Evolutionary conservation across 441 rosid species (phyloP).

Genomic region (Arabidopsis hybrid): DNA sequence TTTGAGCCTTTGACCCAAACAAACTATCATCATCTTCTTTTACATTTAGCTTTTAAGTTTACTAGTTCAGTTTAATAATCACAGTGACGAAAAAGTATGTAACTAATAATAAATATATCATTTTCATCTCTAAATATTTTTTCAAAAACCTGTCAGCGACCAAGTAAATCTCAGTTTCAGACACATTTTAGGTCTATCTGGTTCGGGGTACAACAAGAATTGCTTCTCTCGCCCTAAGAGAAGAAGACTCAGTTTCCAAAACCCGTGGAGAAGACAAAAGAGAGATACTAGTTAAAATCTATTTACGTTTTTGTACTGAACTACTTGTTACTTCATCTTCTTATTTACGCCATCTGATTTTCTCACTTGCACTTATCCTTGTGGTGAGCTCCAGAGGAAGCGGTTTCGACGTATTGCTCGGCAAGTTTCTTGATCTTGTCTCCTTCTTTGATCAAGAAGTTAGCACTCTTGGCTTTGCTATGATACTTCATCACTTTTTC

Average conservation of each 20-base stretch:
- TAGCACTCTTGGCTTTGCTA: slow-evolving; percentile 81
- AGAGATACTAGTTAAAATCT: slow-evolving; percentile 9
- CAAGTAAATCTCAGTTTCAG: slow-evolving; percentile 5
- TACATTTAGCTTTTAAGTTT: too few relatives aligned
- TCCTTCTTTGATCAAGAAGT: slow-evolving; percentile 93
- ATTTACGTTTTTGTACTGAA: slow-evolving; percentile 34
- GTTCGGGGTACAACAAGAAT: background rate
- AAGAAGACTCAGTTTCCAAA: slow-evolving; percentile 28
- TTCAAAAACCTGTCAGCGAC: background rate
- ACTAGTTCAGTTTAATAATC: too few relatives aligned
- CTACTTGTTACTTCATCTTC: slow-evolving; percentile 31
- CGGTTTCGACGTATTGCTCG: slow-evolving; percentile 90
- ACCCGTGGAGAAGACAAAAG: slow-evolving; percentile 37
- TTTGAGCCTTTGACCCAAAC: too few relatives aligned
- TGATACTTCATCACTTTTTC: slow-evolving; percentile 98
- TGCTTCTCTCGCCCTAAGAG: slow-evolving; percentile 11
- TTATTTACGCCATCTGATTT: slow-evolving; percentile 28
- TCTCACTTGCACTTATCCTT: slow-evolving; percentile 56
- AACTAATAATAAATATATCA: background rate
- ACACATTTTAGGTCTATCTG: slow-evolving; percentile 1
- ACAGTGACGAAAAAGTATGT: too few relatives aligned
- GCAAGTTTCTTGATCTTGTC: slow-evolving; percentile 99
- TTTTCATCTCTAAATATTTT: background rate
- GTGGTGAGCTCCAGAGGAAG: slow-evolving; percentile 53
- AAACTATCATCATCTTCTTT: background rate